Evolutionary conservation across 2,329 filamentous ascomycete species (phyloP).

Genomic region (Pseudocercospora fuligena): DNA sequence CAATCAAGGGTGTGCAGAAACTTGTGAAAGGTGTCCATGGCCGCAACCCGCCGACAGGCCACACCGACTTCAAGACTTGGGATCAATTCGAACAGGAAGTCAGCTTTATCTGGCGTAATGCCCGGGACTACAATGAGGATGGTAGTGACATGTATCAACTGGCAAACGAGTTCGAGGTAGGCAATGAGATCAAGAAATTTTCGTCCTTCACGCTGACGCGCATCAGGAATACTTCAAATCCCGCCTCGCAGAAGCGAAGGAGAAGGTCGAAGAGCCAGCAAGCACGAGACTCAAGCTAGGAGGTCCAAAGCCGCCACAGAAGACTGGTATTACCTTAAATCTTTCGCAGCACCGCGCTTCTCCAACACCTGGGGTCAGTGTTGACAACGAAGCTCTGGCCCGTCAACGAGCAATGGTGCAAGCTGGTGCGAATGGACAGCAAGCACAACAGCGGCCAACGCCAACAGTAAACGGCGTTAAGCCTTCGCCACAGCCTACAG

Average conservation of each 20-base stretch:
- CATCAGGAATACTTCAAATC: conserved; percentile 69
- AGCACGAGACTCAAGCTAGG: conserved; percentile 79
- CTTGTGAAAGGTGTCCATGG: conserved; percentile 74
- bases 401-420: conserved; percentile 58
- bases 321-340: conserved; percentile 44
- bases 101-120: conserved; percentile 84
- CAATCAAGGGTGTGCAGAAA: conserved; percentile 77
- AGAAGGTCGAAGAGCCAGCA: conserved; percentile 71
- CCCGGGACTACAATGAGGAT: conserved; percentile 88
- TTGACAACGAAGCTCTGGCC: conserved; percentile 60
- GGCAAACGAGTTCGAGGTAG: conserved; percentile 78
- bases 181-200: conserved; percentile 23
- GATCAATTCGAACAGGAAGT: conserved; percentile 78
- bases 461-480: conserved; percentile 36
- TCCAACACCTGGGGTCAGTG: conserved; percentile 55
- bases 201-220: conserved; percentile 15
- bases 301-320: conserved; percentile 45
- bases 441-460: conserved; percentile 35
- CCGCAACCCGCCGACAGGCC: conserved; percentile 62
- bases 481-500: conserved; percentile 37
- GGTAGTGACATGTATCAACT: conserved; percentile 81
- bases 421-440: conserved; percentile 53
- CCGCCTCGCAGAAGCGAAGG: conserved; percentile 73
- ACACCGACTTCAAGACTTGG: conserved; percentile 81
- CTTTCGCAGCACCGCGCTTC: conserved; percentile 41